Conservation (phyloP, 176 grass and related monocot genomes). For the Panicum miliaceum region DNA sequence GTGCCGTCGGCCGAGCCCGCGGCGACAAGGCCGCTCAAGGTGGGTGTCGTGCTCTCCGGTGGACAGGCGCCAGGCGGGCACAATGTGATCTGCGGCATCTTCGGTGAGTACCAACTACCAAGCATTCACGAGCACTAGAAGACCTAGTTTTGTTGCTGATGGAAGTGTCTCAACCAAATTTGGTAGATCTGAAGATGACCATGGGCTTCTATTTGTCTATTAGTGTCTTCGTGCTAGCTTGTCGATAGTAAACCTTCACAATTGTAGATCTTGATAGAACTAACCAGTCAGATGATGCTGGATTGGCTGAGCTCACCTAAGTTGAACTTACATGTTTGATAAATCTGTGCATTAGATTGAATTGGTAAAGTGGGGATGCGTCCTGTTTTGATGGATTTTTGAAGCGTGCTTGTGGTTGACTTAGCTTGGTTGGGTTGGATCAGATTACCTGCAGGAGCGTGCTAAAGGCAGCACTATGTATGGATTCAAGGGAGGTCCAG, state of each 20-base stretch:
- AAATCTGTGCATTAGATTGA: not conserved
- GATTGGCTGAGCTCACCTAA: not conserved
- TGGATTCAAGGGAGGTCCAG: slow-evolving; percentile 95
- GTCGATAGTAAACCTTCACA: not conserved
- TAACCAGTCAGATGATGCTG: not conserved
- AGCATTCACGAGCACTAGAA: not conserved
- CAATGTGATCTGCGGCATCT: slow-evolving; percentile 99
- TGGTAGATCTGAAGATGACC: slow-evolving; percentile 31
- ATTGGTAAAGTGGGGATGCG: not conserved
- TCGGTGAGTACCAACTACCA: slow-evolving; percentile 48
- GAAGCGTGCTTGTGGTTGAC: not conserved
- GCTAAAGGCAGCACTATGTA: slow-evolving; percentile 78
- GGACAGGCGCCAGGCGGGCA: slow-evolving; percentile 92
- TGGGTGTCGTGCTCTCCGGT: slow-evolving; percentile 89
- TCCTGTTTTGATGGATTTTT: not conserved
- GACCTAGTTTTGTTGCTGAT: not conserved
- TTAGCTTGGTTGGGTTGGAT: slow-evolving; percentile 2
- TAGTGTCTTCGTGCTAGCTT: not conserved
- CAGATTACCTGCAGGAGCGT: slow-evolving; percentile 84
- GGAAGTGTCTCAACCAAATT: not conserved
- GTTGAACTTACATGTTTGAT: not conserved
- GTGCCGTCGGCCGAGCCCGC: slow-evolving; percentile 51
- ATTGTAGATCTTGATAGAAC: slow-evolving; percentile 33
- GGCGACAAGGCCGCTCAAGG: slow-evolving; percentile 56
- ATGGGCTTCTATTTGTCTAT: too few species aligned